Conservation (phyloP, 768 basidiomycete genomes). For the Termitomyces eurrhizus region DNA sequence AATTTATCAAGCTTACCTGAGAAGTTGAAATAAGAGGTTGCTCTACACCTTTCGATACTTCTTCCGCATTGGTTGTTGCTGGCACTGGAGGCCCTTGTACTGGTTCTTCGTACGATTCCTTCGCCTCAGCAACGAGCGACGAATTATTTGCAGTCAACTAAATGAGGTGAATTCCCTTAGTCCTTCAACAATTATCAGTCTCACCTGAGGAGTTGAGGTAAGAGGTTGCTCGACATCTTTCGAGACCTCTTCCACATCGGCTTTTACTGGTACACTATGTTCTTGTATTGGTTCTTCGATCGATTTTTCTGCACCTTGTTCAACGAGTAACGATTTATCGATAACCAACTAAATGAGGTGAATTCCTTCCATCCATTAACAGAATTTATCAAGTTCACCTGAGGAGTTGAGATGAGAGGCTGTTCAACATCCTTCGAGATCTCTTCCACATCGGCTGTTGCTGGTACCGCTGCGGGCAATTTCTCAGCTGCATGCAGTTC, state of each 20-base stretch:
- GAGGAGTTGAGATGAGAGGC: constrained; percentile 3
- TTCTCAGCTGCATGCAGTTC: not conserved
- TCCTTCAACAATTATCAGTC: too few relatives aligned
- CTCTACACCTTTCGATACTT: not conserved
- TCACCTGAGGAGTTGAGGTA: too few relatives aligned
- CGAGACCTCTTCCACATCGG: too few relatives aligned
- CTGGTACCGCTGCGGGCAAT: not conserved
- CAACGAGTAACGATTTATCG: constrained; percentile 14
- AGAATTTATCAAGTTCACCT: constrained; percentile 6
- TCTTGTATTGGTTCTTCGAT: not conserved
- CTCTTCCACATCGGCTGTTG: constrained; percentile 6
- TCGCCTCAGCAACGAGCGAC: not conserved
- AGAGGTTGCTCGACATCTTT: too few relatives aligned
- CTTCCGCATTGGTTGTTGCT: constrained; percentile 4
- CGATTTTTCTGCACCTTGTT: not conserved
- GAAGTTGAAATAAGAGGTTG: constrained; percentile 3
- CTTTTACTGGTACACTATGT: too few relatives aligned
- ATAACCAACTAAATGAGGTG: constrained; percentile 17
- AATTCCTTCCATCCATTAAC: not conserved
- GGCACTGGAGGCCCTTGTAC: not conserved
- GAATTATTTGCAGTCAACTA: too few relatives aligned
- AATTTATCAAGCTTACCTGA: constrained; percentile 7
- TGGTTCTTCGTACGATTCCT: not conserved
- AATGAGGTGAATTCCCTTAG: too few relatives aligned
- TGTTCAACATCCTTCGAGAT: not conserved